Evolutionary conservation across 2,329 filamentous ascomycete species (phyloP).

Genomic region (Botrytis squamosa): DNA sequence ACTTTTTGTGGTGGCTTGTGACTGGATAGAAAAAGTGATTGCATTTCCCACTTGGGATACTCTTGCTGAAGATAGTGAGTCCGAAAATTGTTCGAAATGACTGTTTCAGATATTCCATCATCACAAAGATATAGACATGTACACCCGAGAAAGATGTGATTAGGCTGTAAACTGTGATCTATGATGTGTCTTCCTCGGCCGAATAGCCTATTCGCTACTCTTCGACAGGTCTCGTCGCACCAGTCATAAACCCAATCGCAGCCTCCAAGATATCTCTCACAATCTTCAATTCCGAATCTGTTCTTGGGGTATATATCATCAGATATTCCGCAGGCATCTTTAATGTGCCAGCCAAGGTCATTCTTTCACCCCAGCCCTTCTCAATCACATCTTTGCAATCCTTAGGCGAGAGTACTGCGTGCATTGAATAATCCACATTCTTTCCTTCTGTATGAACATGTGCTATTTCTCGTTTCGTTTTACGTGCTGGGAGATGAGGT

Average conservation of each 20-base stretch:
- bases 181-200: not conserved
- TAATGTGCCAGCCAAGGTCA: conserved; percentile 30
- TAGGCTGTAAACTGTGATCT: too few relatives aligned
- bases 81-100: not conserved
- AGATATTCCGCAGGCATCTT: conserved; percentile 32
- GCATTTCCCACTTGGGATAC: not conserved
- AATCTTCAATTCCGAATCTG: conserved; percentile 27
- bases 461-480: conserved; percentile 30
- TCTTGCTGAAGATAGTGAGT: not conserved
- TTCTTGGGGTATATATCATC: conserved; percentile 33
- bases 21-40: not conserved
- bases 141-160: too few relatives aligned
- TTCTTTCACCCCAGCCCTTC: conserved; percentile 34
- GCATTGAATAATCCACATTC: conserved; percentile 30
- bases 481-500: conserved; percentile 27
- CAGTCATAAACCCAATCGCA: conserved; percentile 33
- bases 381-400: conserved; percentile 34
- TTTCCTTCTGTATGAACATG: conserved; percentile 30
- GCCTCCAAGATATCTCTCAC: conserved; percentile 31
- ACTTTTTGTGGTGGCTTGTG: not conserved
- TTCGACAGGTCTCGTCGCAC: conserved; percentile 12
- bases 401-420: conserved; percentile 29
- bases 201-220: not conserved
- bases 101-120: too few relatives aligned
- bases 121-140: not conserved